These are phyloP conservation scores for Friedmanniomyces simplex DNA, from an alignment of 495 filamentous ascomycete species.

Conservation along the genomic window DNA sequence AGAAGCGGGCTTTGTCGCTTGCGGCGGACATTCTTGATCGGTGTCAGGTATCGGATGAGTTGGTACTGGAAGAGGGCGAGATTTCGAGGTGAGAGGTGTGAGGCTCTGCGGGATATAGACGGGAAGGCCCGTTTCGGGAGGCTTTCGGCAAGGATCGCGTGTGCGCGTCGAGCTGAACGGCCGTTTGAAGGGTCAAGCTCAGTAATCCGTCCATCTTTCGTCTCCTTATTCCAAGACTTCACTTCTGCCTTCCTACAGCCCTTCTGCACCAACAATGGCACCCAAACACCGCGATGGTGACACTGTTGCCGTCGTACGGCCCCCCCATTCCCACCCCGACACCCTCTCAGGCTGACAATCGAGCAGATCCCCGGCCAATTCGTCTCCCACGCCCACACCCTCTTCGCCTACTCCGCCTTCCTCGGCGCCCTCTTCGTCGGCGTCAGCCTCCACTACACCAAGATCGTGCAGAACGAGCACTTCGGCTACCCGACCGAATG, in stretches of 20 bases:
- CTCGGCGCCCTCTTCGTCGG: constrained; percentile 82
- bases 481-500: constrained; percentile 96
- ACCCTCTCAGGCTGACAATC: constrained; percentile 6
- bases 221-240: background rate
- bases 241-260: background rate
- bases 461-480: constrained; percentile 97
- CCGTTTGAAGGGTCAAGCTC: background rate
- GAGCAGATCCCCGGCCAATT: constrained; percentile 74
- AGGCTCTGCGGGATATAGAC: background rate
- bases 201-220: background rate
- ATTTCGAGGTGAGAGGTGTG: background rate
- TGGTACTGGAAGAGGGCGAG: background rate
- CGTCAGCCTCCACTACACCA: constrained; percentile 76
- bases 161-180: too few relatives aligned
- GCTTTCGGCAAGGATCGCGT: background rate
- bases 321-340: background rate
- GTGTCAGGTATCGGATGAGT: constrained; percentile 15
- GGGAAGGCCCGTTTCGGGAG: background rate
- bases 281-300: constrained; percentile 86
- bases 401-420: constrained; percentile 78
- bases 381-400: constrained; percentile 82
- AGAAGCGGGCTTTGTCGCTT: constrained; percentile 90
- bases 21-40: constrained; percentile 83
- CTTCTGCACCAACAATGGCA: constrained; percentile 44
- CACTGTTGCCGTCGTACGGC: constrained; percentile 58